A percentile compares a stretch with the other conserved stretches of the same genome.
Evolutionary conservation across 2,329 filamentous ascomycete genomes (phyloP).

Genomic region (Botrytis cinerea): DNA sequence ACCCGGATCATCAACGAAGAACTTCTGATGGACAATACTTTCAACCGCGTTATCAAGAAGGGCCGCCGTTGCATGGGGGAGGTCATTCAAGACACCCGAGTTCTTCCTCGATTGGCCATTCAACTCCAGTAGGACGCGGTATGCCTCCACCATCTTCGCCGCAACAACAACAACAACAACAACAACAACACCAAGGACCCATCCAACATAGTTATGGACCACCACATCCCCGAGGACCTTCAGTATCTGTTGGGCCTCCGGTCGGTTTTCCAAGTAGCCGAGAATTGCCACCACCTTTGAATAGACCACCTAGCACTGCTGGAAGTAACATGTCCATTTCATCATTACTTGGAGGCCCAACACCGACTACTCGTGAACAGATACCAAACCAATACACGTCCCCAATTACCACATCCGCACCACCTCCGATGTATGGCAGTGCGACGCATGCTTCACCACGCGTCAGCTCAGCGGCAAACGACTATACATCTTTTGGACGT

Average conservation of each 20-base stretch:
- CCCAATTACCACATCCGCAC: constrained; percentile 42
- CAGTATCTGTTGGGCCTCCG: constrained; percentile 45
- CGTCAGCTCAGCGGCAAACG: constrained; percentile 49
- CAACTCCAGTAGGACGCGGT: constrained; percentile 37
- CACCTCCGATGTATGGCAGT: constrained; percentile 45
- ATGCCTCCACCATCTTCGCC: constrained; percentile 56
- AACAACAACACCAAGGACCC: constrained; percentile 40
- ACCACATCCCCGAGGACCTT: constrained; percentile 45
- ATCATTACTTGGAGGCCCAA: constrained; percentile 64
- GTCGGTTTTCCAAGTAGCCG: constrained; percentile 51
- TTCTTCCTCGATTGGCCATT: constrained; percentile 41
- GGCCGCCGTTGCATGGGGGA: constrained; percentile 35
- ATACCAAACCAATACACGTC: constrained; percentile 51
- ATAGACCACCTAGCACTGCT: constrained; percentile 48
- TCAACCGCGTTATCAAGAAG: constrained; percentile 37
- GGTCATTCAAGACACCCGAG: constrained; percentile 41
- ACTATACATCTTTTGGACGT: constrained; percentile 64
- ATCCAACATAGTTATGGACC: constrained; percentile 42
- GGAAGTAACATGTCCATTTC: constrained; percentile 73
- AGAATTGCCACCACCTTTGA: constrained; percentile 55
- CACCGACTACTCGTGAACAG: constrained; percentile 50
- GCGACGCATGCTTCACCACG: constrained; percentile 44
- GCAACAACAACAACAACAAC: constrained; percentile 39
- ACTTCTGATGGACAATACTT: constrained; percentile 41
- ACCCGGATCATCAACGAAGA: constrained; percentile 41